Percentiles rank a stretch among this genome's conserved stretches.
These are phyloP conservation scores for Candida pseudoviswanathii DNA, from an alignment of 1,139 yeast species.

Conservation along the genomic window DNA sequence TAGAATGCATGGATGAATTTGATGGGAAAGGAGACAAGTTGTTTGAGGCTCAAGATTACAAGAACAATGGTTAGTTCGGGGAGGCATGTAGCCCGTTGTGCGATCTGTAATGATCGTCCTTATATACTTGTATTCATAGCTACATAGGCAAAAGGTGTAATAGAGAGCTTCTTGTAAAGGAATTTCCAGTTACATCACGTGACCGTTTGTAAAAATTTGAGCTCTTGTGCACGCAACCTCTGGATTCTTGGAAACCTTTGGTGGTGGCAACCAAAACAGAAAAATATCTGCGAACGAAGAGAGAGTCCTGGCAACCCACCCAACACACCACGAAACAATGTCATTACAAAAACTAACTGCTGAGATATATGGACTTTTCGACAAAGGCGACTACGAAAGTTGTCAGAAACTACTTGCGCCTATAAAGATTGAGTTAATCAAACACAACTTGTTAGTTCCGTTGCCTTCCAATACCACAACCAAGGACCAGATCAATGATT, in stretches of 20 bases:
- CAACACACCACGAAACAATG: constrained; percentile 24
- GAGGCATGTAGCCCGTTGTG: too few species aligned
- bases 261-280: constrained; percentile 8
- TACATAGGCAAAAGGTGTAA: too few species aligned
- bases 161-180: too few species aligned
- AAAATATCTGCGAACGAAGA: not conserved
- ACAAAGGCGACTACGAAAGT: constrained; percentile 57
- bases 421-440: constrained; percentile 77
- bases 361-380: constrained; percentile 66
- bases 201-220: not conserved
- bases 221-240: not conserved
- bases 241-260: not conserved
- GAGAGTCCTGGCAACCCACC: not conserved
- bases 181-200: too few species aligned
- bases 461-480: constrained; percentile 37
- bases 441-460: constrained; percentile 80
- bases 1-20: constrained; percentile 70
- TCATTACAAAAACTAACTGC: constrained; percentile 59
- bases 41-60: constrained; percentile 6
- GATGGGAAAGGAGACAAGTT: constrained; percentile 34
- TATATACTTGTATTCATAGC: too few species aligned
- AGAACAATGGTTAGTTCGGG: constrained; percentile 2
- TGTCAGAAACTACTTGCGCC: constrained; percentile 68
- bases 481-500: constrained; percentile 59
- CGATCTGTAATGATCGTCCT: too few species aligned